These are phyloP conservation scores for Cladophialophora immunda DNA, from an alignment of 2,329 filamentous ascomycete species.

Conservation along the genomic window DNA sequence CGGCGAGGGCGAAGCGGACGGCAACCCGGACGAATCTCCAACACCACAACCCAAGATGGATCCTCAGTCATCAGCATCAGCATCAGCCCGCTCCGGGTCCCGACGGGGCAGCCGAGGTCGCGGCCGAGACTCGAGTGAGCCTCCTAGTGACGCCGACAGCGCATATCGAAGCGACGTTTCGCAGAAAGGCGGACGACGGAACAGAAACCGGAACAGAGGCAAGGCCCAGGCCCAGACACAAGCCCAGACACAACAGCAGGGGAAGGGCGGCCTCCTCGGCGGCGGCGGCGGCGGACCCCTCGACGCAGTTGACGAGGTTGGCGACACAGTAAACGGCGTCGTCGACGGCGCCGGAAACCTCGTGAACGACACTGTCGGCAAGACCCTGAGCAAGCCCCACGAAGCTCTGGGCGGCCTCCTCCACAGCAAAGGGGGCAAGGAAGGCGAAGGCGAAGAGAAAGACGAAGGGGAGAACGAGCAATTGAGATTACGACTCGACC, in stretches of 20 bases:
- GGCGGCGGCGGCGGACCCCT: constrained; percentile 55
- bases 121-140: constrained; percentile 51
- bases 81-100: constrained; percentile 39
- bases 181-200: constrained; percentile 61
- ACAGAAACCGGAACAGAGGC: constrained; percentile 57
- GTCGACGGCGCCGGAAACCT: constrained; percentile 58
- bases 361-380: constrained; percentile 63
- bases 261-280: constrained; percentile 51
- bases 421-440: constrained; percentile 33
- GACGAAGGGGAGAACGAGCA: constrained; percentile 38
- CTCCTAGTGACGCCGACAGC: constrained; percentile 61
- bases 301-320: constrained; percentile 66
- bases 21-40: constrained; percentile 27
- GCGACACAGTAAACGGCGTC: constrained; percentile 59
- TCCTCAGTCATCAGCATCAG: constrained; percentile 7
- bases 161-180: constrained; percentile 62
- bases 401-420: constrained; percentile 52
- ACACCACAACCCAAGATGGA: constrained; percentile 40
- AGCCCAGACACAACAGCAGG: constrained; percentile 55
- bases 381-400: constrained; percentile 51
- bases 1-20: constrained; percentile 34
- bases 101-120: constrained; percentile 40
- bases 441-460: constrained; percentile 49
- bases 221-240: constrained; percentile 50
- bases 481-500: constrained; percentile 66